phyloP scores from a whole-genome alignment of 305 asterid genomes.

The Solanum hybrid region DNA sequence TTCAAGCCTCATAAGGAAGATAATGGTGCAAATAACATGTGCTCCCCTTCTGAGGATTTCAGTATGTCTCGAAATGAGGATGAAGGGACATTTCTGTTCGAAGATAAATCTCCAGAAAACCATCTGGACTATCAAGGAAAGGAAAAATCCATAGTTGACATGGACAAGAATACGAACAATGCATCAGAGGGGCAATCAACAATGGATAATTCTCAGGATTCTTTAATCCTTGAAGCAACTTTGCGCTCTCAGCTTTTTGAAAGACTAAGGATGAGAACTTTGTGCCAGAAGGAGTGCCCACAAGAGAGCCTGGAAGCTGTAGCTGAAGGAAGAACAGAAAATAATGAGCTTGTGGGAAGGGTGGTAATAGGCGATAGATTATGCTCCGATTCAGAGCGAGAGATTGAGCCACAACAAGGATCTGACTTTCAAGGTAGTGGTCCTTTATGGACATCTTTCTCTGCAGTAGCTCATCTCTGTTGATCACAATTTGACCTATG shows the following conservation, averaged over 20 bases:
- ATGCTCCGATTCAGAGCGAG: slow-evolving; percentile 9
- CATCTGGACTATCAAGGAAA: slow-evolving; percentile 15
- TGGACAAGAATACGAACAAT: slow-evolving; percentile 14
- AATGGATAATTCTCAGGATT: slow-evolving; percentile 23
- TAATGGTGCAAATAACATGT: slow-evolving; percentile 15
- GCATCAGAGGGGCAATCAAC: slow-evolving; percentile 18
- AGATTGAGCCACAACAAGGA: slow-evolving; percentile 11
- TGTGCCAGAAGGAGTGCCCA: slow-evolving; percentile 19
- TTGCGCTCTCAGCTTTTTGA: slow-evolving; percentile 45
- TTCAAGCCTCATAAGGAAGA: slow-evolving; percentile 22
- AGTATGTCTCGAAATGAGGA: slow-evolving; percentile 25
- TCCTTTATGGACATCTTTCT: slow-evolving; percentile 6
- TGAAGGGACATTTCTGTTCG: slow-evolving; percentile 12
- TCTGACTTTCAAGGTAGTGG: slow-evolving; percentile 25
- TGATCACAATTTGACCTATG: not conserved
- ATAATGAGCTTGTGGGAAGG: slow-evolving; percentile 13
- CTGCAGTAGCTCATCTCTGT: slow-evolving; percentile 1
- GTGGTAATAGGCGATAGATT: slow-evolving; percentile 10
- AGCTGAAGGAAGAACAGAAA: slow-evolving; percentile 18
- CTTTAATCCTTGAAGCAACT: slow-evolving; percentile 44
- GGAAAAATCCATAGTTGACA: slow-evolving; percentile 4
- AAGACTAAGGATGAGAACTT: slow-evolving; percentile 25
- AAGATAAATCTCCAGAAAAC: slow-evolving; percentile 16
- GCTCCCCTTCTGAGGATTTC: slow-evolving; percentile 21
- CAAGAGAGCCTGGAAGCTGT: slow-evolving; percentile 13